Percentiles rank a stretch among this genome's conserved stretches.
These are phyloP conservation scores for Lipomyces sp. DNA, from an alignment of 805 yeast species.

Conservation along the genomic window DNA sequence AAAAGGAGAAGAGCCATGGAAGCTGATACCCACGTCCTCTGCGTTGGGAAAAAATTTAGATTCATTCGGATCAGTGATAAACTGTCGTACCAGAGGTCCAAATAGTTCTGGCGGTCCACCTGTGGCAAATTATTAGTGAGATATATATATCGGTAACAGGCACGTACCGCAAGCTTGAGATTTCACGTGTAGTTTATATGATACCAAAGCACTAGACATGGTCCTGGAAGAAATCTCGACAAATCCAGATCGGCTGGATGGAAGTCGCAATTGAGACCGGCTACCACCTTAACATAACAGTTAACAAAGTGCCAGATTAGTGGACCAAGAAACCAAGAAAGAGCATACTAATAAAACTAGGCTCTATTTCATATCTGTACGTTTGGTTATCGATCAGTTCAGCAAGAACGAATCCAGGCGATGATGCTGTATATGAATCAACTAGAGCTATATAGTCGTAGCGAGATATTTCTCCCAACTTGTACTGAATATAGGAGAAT, in stretches of 20 bases:
- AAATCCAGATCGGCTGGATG: conserved; percentile 52
- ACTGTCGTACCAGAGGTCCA: conserved; percentile 71
- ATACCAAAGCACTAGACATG: conserved; percentile 65
- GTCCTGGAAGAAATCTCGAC: conserved; percentile 57
- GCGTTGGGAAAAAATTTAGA: conserved; percentile 74
- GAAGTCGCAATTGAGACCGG: conserved; percentile 46
- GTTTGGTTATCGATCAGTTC: conserved; percentile 37
- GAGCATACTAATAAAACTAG: conserved; percentile 8
- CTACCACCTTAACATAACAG: conserved; percentile 35
- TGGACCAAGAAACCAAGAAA: neutral
- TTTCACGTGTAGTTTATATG: conserved; percentile 51
- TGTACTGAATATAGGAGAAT: conserved; percentile 55
- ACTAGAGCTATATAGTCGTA: conserved; percentile 60
- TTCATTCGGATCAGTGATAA: conserved; percentile 66
- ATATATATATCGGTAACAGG: neutral
- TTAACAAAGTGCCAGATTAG: neutral
- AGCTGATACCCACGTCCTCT: conserved; percentile 47
- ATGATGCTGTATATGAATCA: conserved; percentile 43
- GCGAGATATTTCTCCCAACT: conserved; percentile 47
- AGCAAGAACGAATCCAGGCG: conserved; percentile 41
- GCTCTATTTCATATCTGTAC: conserved; percentile 39
- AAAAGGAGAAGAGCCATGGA: conserved; percentile 73
- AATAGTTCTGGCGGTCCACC: conserved; percentile 44
- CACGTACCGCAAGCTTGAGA: conserved; percentile 10
- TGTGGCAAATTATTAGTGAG: neutral